Conservation (phyloP, 1,284 basidiomycete species). For the Ganoderma multipileum region DNA sequence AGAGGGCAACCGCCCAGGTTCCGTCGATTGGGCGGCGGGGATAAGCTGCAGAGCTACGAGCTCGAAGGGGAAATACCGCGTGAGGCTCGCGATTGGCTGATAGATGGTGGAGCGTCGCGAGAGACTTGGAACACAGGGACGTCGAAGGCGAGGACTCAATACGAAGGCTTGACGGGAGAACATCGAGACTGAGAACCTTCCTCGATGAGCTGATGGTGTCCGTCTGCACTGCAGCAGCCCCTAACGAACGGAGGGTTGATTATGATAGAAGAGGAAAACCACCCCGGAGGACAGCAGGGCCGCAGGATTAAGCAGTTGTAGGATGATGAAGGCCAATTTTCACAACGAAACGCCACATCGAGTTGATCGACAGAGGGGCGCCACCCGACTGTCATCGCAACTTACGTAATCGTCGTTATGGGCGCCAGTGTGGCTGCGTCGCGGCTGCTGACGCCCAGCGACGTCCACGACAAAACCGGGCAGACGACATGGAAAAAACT, state of each 20-base stretch:
- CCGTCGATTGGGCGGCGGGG: conserved; percentile 1
- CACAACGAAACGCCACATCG: not conserved
- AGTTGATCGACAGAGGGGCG: not conserved
- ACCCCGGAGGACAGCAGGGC: not conserved
- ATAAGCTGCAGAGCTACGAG: not conserved
- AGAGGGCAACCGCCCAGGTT: not conserved
- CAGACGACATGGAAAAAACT: not conserved
- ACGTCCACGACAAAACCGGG: conserved; percentile 1
- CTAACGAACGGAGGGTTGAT: not conserved
- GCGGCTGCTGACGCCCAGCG: not conserved
- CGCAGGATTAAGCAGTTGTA: conserved; percentile 3
- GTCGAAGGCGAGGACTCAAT: not conserved
- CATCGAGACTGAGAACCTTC: not conserved
- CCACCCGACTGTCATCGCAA: conserved; percentile 1
- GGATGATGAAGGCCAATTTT: not conserved
- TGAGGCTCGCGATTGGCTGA: not conserved
- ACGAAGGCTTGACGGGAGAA: not conserved
- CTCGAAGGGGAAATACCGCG: not conserved
- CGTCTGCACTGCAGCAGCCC: not conserved
- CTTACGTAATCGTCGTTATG: conserved; percentile 20
- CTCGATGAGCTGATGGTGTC: not conserved
- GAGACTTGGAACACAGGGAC: not conserved
- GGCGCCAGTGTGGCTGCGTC: conserved; percentile 8
- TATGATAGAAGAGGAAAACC: not conserved
- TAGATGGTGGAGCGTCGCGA: not conserved